Percentiles rank a stretch among this genome's conserved stretches.
phyloP scores from a whole-genome alignment of 192 early-diverging fungal genomes.

The Coemansia sp. region DNA sequence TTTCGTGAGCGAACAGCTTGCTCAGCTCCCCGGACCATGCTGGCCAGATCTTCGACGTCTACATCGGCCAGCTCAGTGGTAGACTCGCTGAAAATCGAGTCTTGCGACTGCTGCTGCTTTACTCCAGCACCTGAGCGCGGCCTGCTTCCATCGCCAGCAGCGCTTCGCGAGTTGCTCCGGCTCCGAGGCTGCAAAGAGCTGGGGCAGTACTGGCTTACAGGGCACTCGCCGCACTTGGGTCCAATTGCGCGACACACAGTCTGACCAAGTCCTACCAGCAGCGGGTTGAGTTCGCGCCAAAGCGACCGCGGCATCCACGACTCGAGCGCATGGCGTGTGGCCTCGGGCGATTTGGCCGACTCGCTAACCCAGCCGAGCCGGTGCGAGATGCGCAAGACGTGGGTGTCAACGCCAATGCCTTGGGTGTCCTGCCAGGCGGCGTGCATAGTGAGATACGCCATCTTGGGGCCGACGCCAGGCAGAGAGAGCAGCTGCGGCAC shows the following conservation, averaged over 20 bases:
- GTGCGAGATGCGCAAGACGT: slow-evolving; percentile 90
- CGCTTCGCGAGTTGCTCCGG: background rate
- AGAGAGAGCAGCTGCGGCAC: slow-evolving; percentile 74
- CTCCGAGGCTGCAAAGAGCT: slow-evolving; percentile 20
- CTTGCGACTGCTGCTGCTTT: slow-evolving; percentile 14
- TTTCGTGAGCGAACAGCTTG: slow-evolving; percentile 49
- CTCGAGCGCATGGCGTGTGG: slow-evolving; percentile 70
- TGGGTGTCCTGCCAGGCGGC: slow-evolving; percentile 78
- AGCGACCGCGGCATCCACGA: slow-evolving; percentile 78
- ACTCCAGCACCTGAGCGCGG: background rate
- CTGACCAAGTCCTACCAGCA: slow-evolving; percentile 93
- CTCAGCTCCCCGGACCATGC: slow-evolving; percentile 48
- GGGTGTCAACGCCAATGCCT: slow-evolving; percentile 95
- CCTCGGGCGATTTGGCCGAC: slow-evolving; percentile 73
- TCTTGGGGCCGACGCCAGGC: slow-evolving; percentile 94
- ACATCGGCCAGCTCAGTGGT: slow-evolving; percentile 35
- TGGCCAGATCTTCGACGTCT: slow-evolving; percentile 48
- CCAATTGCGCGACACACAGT: slow-evolving; percentile 68
- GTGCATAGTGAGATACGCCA: slow-evolving; percentile 84
- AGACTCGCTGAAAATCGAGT: slow-evolving; percentile 25
- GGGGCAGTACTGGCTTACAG: slow-evolving; percentile 71
- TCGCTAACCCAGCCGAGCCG: slow-evolving; percentile 84
- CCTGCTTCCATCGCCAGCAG: background rate
- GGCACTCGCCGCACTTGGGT: slow-evolving; percentile 78
- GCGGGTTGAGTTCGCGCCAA: slow-evolving; percentile 85